Evolutionary conservation across 768 basidiomycete genomes (phyloP).

Genomic region (Peribolospora baueri): DNA sequence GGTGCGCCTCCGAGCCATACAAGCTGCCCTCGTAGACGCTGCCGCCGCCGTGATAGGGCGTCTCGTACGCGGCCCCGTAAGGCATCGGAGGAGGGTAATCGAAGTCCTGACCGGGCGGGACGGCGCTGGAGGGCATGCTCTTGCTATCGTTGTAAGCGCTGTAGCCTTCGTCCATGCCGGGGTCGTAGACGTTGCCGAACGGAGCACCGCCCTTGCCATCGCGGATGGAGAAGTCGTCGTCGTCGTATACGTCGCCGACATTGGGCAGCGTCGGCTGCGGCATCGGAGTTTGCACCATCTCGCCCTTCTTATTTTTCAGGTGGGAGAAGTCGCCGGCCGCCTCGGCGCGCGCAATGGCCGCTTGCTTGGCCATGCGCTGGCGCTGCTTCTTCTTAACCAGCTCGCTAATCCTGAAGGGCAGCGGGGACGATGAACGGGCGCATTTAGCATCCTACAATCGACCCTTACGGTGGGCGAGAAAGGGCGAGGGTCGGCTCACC

Average conservation of each 20-base stretch:
- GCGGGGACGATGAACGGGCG: not conserved
- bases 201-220: too few relatives aligned
- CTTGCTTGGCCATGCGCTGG: constrained; percentile 56
- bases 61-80: too few relatives aligned
- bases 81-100: too few relatives aligned
- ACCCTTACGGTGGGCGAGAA: not conserved
- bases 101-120: too few relatives aligned
- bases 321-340: constrained; percentile 76
- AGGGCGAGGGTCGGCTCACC: constrained; percentile 16
- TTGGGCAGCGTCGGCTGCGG: constrained; percentile 90
- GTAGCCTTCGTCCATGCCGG: too few relatives aligned
- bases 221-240: constrained; percentile 16
- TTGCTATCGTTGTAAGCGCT: too few relatives aligned
- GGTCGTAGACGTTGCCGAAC: too few relatives aligned
- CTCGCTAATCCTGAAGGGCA: constrained; percentile 48
- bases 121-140: too few relatives aligned
- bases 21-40: too few relatives aligned
- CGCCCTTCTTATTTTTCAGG: constrained; percentile 78
- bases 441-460: not conserved
- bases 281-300: constrained; percentile 48
- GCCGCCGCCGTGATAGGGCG: too few relatives aligned
- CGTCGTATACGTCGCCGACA: constrained; percentile 55
- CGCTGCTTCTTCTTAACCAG: constrained; percentile 79
- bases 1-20: too few relatives aligned
- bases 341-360: constrained; percentile 65